Conservation (phyloP, 805 yeast species). For the Cyberlindnera americana region DNA sequence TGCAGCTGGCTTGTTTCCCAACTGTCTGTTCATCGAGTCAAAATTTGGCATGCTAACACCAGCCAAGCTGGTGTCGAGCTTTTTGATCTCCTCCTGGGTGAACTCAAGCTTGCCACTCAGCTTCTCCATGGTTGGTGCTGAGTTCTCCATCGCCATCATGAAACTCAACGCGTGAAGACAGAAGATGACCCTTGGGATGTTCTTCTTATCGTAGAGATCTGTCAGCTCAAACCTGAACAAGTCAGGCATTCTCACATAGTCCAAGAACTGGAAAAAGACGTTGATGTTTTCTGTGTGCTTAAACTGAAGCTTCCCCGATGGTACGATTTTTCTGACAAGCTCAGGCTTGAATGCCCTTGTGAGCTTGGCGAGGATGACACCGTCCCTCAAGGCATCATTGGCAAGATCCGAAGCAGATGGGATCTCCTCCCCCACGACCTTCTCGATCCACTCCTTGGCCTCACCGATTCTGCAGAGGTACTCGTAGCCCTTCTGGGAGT, state of each 20-base stretch:
- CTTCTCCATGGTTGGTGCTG: constrained; percentile 58
- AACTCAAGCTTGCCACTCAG: constrained; percentile 63
- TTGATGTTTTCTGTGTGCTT: constrained; percentile 92
- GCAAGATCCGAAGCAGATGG: constrained; percentile 53
- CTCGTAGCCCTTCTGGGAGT: constrained; percentile 54
- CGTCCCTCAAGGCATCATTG: constrained; percentile 69
- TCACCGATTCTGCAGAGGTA: constrained; percentile 78
- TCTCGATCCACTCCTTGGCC: constrained; percentile 78
- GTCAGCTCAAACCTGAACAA: constrained; percentile 87
- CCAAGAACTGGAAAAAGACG: constrained; percentile 68
- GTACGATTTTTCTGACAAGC: constrained; percentile 49
- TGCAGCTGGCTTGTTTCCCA: constrained; percentile 27
- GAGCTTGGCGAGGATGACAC: constrained; percentile 78
- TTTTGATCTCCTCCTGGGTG: constrained; percentile 61
- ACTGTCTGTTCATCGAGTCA: constrained; percentile 45
- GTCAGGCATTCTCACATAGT: constrained; percentile 74
- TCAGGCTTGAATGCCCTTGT: constrained; percentile 70
- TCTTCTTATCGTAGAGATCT: constrained; percentile 87
- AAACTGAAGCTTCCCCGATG: constrained; percentile 68
- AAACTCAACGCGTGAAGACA: constrained; percentile 87
- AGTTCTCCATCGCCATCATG: constrained; percentile 52
- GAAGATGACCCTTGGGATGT: constrained; percentile 90
- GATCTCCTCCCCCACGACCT: constrained; percentile 52
- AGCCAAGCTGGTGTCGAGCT: constrained; percentile 60
- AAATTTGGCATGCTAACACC: constrained; percentile 79